Evolutionary conservation across 2,329 filamentous ascomycete genomes (phyloP).

Genomic region (Ceratocystis alfenasii): DNA sequence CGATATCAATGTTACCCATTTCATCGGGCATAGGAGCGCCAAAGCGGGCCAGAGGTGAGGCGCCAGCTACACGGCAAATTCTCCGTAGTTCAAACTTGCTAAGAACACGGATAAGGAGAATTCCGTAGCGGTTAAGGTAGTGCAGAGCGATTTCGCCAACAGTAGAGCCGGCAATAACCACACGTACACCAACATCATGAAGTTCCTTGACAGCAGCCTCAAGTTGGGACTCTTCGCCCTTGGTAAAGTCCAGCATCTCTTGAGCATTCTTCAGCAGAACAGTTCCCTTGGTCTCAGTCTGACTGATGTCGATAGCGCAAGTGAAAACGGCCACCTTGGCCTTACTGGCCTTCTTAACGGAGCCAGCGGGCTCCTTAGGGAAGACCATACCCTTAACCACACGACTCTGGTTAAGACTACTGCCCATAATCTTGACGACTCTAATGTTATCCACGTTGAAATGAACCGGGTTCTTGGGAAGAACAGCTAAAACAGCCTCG

Average conservation of each 20-base stretch:
- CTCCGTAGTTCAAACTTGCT: slow-evolving; percentile 96
- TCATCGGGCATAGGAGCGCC: slow-evolving; percentile 99
- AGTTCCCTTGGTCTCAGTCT: slow-evolving; percentile 98
- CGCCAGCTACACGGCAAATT: slow-evolving; percentile 89
- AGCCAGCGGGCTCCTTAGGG: slow-evolving; percentile 83
- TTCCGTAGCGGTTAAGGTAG: slow-evolving; percentile 95
- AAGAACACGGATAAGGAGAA: slow-evolving; percentile 89
- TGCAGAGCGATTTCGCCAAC: slow-evolving; percentile 92
- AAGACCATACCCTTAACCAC: slow-evolving; percentile 99
- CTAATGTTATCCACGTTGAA: slow-evolving; percentile 99
- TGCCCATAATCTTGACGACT: slow-evolving; percentile 99
- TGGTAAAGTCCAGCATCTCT: slow-evolving; percentile 98
- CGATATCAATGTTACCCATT: slow-evolving; percentile 88
- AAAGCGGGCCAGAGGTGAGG: slow-evolving; percentile 86
- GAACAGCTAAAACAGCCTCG: slow-evolving; percentile 70
- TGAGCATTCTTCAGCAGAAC: slow-evolving; percentile 93
- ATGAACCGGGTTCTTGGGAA: slow-evolving; percentile 88
- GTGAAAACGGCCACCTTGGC: slow-evolving; percentile 96
- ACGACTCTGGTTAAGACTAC: slow-evolving; percentile 81
- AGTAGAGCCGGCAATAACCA: slow-evolving; percentile 84
- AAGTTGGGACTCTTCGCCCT: slow-evolving; percentile 86
- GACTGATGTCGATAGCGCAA: slow-evolving; percentile 86
- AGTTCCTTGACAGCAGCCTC: slow-evolving; percentile 90
- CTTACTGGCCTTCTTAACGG: slow-evolving; percentile 77
- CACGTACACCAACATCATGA: slow-evolving; percentile 82